Evolutionary conservation across 352 stramenopile species (phyloP), one percentile per base, ranked within the genome.

Genomic region (Phytopythium delawarense): DNA sequence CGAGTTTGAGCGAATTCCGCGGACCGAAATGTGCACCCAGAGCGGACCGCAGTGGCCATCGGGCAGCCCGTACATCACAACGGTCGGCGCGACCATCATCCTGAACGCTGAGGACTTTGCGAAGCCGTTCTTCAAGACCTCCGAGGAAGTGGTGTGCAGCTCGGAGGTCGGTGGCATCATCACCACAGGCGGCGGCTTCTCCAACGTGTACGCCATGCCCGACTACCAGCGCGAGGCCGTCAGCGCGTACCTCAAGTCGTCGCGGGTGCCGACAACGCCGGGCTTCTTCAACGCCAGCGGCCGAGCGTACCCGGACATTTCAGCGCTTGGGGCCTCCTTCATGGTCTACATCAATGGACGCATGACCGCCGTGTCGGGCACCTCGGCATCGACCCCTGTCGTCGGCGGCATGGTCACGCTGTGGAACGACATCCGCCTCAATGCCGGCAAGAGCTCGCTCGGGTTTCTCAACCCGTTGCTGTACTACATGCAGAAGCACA

Each of bases 161-260:
- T 75, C 75, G 8, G 70, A 89, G 30, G 70, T 79, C 9, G 83
- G 85, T 2, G 84, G 78, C 28, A 74, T 89, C 54, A 94, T 97
- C 64, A 96, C 89, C 0, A 77, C 68, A 12, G 89, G 90, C 28
- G 89, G 91, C n/a, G 92, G 91, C 5, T 97, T 98, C 65, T 96
- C 86, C 6, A 93, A 87, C 49, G 65, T 88, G 6, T 96, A 95
- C 62, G 11, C 68, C 1, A 78, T 79, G 16, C 90, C 88, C 18
- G 70, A 71, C 28, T 98, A 95, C 58, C 89, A 97, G 58, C 67
- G 72, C n/a, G 62, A 56, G 37, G 79, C 69, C 0, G 88, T 97
- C 2, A 45, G 69, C 1, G 69, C 60, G 28, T 98, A 97, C 58
- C 71, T 97, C 40, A 54, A 66, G 40, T 77, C 59, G 25, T 64